Percentiles rank a stretch among this genome's conserved stretches.
Evolutionary conservation across 768 basidiomycete genomes (phyloP).

Genomic region (Termitomyces sp.): DNA sequence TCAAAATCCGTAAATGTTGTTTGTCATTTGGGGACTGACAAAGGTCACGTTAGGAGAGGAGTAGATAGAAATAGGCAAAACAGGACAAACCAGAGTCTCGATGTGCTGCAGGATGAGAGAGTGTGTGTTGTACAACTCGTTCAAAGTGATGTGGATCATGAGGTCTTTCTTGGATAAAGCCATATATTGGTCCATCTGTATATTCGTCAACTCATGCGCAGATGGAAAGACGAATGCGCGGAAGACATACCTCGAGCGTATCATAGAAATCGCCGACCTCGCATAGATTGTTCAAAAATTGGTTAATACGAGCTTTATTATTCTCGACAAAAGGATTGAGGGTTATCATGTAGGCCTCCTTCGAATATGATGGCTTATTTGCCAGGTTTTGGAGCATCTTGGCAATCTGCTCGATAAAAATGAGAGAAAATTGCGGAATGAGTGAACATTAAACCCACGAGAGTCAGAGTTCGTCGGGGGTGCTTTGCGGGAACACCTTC

Average conservation of each 20-base stretch:
- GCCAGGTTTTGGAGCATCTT: conserved; percentile 99
- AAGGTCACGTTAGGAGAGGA: not conserved
- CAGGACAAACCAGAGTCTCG: conserved; percentile 74
- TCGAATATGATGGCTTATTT: conserved; percentile 97
- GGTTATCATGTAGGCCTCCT: conserved; percentile 98
- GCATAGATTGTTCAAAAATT: conserved; percentile 93
- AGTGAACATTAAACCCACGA: conserved; percentile 36
- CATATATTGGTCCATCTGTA: conserved; percentile 99
- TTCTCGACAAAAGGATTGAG: conserved; percentile 98
- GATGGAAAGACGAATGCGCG: not conserved
- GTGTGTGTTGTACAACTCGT: conserved; percentile 99
- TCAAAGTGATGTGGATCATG: conserved; percentile 96
- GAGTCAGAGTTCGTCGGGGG: conserved; percentile 90
- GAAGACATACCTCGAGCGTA: conserved; percentile 78
- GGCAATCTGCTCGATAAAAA: conserved; percentile 63
- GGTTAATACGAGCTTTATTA: conserved; percentile 97
- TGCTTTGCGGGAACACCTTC: conserved; percentile 98
- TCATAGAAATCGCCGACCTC: conserved; percentile 99
- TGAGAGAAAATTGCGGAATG: conserved; percentile 2
- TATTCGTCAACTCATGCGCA: not conserved
- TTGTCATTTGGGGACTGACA: conserved; percentile 93
- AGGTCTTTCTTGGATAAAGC: conserved; percentile 98
- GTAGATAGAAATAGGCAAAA: not conserved
- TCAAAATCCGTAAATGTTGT: conserved; percentile 92
- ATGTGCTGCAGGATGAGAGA: conserved; percentile 92